phyloP scores from a whole-genome alignment of 2,329 filamentous ascomycete genomes.

The Colletotrichum echinochloae region DNA sequence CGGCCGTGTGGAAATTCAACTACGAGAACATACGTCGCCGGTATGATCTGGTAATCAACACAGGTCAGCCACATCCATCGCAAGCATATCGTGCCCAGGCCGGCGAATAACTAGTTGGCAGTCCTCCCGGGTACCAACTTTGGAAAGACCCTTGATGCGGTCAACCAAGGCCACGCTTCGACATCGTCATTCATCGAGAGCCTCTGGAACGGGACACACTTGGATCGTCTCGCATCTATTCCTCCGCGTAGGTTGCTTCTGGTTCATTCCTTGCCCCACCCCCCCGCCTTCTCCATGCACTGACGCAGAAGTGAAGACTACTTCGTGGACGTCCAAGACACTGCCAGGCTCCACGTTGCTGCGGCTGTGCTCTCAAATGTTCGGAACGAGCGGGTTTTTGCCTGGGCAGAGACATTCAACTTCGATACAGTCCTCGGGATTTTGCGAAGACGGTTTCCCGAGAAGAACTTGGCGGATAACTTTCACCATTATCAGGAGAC shows the following conservation, averaged over 20 bases:
- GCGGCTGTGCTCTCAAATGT: conserved; percentile 61
- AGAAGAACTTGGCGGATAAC: conserved; percentile 43
- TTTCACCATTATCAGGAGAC: conserved; percentile 40
- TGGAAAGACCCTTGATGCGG: conserved; percentile 42
- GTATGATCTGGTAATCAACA: conserved; percentile 52
- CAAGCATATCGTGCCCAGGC: too few relatives aligned
- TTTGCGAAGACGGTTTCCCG: conserved; percentile 43
- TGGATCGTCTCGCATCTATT: conserved; percentile 20
- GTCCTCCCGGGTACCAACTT: conserved; percentile 49
- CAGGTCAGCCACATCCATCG: conserved; percentile 51
- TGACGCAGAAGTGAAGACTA: conserved; percentile 52
- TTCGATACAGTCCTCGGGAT: conserved; percentile 57
- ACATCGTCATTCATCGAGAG: conserved; percentile 43
- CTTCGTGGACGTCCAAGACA: conserved; percentile 61
- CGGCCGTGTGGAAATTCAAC: conserved; percentile 53
- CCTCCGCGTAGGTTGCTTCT: conserved; percentile 28
- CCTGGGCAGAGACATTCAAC: conserved; percentile 60
- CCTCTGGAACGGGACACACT: conserved; percentile 44
- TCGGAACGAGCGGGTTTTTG: conserved; percentile 64
- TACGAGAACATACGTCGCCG: conserved; percentile 50
- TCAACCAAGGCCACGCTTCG: conserved; percentile 43
- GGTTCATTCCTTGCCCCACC: too few relatives aligned
- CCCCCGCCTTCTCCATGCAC: not conserved
- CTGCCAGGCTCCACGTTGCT: conserved; percentile 64
- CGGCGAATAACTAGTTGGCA: conserved; percentile 42